A percentile compares a stretch with the other conserved stretches of the same genome.
Conservation (phyloP, 106 monocot genomes). For the Dactylorhiza incarnata region DNA sequence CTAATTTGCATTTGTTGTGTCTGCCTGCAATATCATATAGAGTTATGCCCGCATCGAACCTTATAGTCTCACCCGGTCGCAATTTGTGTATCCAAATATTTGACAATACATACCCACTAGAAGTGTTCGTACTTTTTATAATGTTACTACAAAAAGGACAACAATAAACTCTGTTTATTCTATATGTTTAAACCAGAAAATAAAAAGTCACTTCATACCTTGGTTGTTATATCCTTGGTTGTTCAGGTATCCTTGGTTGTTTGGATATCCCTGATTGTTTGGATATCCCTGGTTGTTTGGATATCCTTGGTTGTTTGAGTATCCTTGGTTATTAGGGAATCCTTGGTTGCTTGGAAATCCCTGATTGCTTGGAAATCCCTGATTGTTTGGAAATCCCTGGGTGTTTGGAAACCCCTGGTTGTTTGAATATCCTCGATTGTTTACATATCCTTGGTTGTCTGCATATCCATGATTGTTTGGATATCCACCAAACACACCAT, state of each 20-base stretch:
- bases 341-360: not conserved
- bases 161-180: not conserved
- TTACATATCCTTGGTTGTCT: not conserved
- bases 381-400: no score
- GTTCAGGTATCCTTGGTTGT: no score
- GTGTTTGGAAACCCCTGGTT: not conserved
- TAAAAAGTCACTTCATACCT: not conserved
- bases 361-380: no score
- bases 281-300: not conserved
- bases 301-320: no score
- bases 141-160: not conserved
- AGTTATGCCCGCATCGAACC: no score
- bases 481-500: slow-evolving; percentile 26
- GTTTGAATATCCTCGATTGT: not conserved
- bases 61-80: no score
- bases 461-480: not conserved
- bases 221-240: not conserved
- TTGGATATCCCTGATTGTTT: not conserved
- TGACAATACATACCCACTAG: not conserved
- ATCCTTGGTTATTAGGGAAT: no score
- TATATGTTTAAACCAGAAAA: not conserved
- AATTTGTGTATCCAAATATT: not conserved
- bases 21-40: no score
- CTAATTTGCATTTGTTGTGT: no score
- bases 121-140: not conserved